Conservation (phyloP, 2,329 filamentous ascomycete genomes). For the Ophiognomonia clavigignenti-juglandacearum region DNA sequence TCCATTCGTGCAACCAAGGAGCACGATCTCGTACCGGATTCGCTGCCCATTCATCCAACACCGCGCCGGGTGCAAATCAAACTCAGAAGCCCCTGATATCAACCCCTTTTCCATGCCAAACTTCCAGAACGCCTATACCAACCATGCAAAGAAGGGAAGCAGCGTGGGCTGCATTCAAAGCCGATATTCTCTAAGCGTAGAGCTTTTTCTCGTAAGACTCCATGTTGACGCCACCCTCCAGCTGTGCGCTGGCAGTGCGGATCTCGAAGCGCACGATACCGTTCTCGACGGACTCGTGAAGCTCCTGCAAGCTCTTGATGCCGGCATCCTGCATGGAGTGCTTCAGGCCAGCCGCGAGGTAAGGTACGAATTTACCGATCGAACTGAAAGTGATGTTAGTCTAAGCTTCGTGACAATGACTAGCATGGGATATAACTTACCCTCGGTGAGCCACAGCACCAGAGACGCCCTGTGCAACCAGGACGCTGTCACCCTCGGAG, state of each 20-base stretch:
- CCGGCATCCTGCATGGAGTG: slow-evolving; percentile 97
- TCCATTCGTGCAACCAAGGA: not conserved
- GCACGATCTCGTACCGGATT: not conserved
- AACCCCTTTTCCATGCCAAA: slow-evolving; percentile 3
- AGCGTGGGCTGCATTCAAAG: too few species aligned
- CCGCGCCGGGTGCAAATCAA: not conserved
- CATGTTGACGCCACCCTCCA: slow-evolving; percentile 97
- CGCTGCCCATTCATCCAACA: not conserved
- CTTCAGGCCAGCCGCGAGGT: slow-evolving; percentile 91
- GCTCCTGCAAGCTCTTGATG: slow-evolving; percentile 69
- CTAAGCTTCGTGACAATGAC: slow-evolving; percentile 5
- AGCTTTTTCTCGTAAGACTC: slow-evolving; percentile 99
- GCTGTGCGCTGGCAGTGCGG: slow-evolving; percentile 86
- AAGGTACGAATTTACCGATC: slow-evolving; percentile 91
- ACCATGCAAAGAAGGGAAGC: slow-evolving; percentile 3
- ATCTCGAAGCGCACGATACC: slow-evolving; percentile 89
- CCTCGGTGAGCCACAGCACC: slow-evolving; percentile 77
- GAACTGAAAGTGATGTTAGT: slow-evolving; percentile 49
- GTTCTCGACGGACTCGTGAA: slow-evolving; percentile 69
- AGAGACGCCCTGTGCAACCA: slow-evolving; percentile 95
- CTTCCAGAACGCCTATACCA: slow-evolving; percentile 12
- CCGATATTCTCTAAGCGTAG: slow-evolving; percentile 77
- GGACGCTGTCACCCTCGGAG: slow-evolving; percentile 88
- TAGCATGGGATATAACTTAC: slow-evolving; percentile 37
- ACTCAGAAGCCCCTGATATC: slow-evolving; percentile 1